Base-by-base conservation (phyloP, 129 eudicot species). In the Heracleum sosnowskyi region DNA sequence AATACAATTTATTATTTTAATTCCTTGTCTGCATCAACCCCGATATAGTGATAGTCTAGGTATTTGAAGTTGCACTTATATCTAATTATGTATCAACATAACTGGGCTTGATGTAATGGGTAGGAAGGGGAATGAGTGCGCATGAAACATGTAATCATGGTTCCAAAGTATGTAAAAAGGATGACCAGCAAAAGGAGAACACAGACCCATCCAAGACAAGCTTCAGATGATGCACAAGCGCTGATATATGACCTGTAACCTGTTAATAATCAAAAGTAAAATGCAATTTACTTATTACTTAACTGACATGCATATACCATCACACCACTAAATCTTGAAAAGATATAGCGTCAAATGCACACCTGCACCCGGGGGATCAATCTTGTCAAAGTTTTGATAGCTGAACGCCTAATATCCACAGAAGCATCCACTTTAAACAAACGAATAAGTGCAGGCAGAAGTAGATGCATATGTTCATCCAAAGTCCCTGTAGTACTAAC, bases 391-490 rank as follows among this genome's bases (percentile, higher is more conserved):
- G 96, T 95, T 83, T 88, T 95, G 82, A 95, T 95, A 72, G 97
- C 92, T 49, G 94, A 96, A 83, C 96, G 97, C 78, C 92, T 88
- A 69, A 95, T 88, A 29, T 95, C 98, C 74, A 91, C 91, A 8
- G 97, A 86, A 75, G 97, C 97, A 83, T 95, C 96, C 82, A 87
- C 93, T 87, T 88, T 91, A 76, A 95, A 95, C 76, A 95, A 85
- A 72, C 98, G 91, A 77, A 90, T 91, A 70, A 95, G 90, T 47
- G 98, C 98, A 64, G 98, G 98, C 79, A 95, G 86, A 81, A 95
- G 92, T 49, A 95, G 88, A 83, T 95, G 98, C 98, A 95, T 91
- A 86, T 95, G 98, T 80, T 95, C 98, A 83, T 95, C 98, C 85
- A 95, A 78, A 66, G 96, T 90, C 76, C 98, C 98, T 95, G 81